phyloP scores from a whole-genome alignment of 2,329 filamentous ascomycete genomes.

The Ascochyta clinopodiicola region DNA sequence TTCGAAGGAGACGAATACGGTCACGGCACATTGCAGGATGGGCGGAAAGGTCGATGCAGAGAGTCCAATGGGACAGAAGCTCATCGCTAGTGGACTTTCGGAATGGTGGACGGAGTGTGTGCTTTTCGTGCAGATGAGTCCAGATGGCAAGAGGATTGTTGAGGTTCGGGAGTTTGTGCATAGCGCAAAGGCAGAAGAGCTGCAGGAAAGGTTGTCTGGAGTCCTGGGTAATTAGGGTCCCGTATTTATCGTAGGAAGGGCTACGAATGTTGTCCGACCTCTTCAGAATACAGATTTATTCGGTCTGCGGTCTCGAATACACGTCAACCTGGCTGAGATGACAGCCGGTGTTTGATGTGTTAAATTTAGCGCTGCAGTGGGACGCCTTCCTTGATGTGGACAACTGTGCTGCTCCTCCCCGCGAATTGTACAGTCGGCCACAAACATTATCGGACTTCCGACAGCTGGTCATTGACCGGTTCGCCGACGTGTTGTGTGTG shows the following conservation, averaged over 20 bases:
- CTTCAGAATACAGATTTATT: neutral
- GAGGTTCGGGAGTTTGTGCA: conserved; percentile 52
- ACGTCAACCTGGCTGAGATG: neutral
- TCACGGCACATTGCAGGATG: conserved; percentile 47
- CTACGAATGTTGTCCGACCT: no score
- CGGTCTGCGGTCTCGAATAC: neutral
- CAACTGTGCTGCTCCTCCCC: neutral
- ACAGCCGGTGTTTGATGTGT: neutral
- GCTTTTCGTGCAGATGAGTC: conserved; percentile 32
- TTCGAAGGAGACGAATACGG: conserved; percentile 35
- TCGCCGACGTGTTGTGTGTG: conserved; percentile 2
- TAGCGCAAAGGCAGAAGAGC: conserved; percentile 45
- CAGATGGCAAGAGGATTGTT: conserved; percentile 30
- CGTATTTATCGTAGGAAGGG: no score
- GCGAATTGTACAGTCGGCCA: neutral
- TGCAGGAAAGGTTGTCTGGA: conserved; percentile 48
- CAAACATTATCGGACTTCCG: conserved; percentile 6
- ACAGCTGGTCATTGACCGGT: conserved; percentile 5
- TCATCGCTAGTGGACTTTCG: conserved; percentile 23
- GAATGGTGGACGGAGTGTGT: conserved; percentile 40
- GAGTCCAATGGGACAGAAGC: conserved; percentile 23
- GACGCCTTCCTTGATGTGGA: neutral
- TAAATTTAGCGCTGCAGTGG: neutral
- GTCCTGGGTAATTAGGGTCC: conserved; percentile 31
- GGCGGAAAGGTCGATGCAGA: conserved; percentile 29